Base-by-base conservation (phyloP, 129 eudicot genomes). In the Calendula officinalis region DNA sequence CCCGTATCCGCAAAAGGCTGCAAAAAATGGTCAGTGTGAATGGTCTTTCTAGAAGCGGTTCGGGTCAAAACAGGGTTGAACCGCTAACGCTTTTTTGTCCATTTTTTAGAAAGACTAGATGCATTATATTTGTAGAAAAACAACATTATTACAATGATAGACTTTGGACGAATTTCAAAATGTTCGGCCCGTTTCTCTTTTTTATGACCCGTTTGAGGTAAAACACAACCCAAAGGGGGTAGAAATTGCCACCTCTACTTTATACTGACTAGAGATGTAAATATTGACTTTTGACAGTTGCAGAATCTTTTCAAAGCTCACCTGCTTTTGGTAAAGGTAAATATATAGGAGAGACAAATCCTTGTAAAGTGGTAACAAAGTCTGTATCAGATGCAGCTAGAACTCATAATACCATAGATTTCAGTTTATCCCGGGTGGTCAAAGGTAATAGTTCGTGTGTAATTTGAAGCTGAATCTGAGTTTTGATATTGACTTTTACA, bases 1-100 rank as follows among this genome's bases (percentile, higher is more conserved):
- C 72, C 96, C 96, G 0, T 88, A 88, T 74, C 96, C 96, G 5
- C 96, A 84, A 14, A 88, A 88, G 77, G 96, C 96, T 42, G 70
- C 96, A 13, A 88, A 82, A 84, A 81, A 34, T 74, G 91, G 95
- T 87, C 17, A 67, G 80, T 6, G 6, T 40, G 30, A 43, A 55
- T n/a, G n/a, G n/a, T n/a, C n/a, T n/a, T n/a, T n/a, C n/a, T n/a
- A n/a, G n/a, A n/a, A n/a, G n/a, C n/a, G n/a, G n/a, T n/a, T n/a
- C n/a, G n/a, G n/a, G n/a, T n/a, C n/a, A n/a, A n/a, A n/a, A n/a
- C n/a, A n/a, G n/a, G n/a, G n/a, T n/a, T n/a, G n/a, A n/a, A n/a
- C n/a, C n/a, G n/a, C 45, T 5, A 53, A 34, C 55, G 61, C 1
- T 43, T 1, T 32, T 22, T 27, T 14, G 36, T 44, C 17, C 13